Evolutionary conservation across 2,329 filamentous ascomycete genomes (phyloP).

Genomic region (Colletotrichum orchidophilum): DNA sequence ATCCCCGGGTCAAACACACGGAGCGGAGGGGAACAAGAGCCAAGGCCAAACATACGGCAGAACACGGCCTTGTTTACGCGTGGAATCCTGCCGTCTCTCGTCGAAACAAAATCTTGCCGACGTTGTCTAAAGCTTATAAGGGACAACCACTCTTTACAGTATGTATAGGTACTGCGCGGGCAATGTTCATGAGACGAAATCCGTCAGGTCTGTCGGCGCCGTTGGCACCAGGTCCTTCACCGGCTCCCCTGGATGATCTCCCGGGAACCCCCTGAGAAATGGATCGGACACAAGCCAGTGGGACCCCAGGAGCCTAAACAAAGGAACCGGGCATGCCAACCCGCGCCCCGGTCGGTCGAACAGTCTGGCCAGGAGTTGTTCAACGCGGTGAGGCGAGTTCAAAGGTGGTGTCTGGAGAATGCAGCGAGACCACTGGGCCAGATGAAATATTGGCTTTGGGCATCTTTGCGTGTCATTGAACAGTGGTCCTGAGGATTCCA

Average conservation of each 20-base stretch:
- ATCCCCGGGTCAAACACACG: constrained; percentile 2
- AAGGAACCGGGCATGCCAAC: constrained; percentile 29
- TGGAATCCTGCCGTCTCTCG: constrained; percentile 10
- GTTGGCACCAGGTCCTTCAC: constrained; percentile 19
- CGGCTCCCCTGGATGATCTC: constrained; percentile 34
- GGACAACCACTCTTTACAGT: neutral
- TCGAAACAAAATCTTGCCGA: neutral
- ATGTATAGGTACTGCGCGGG: neutral
- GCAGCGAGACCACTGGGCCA: neutral
- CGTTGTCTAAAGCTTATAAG: neutral
- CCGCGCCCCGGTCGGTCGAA: constrained; percentile 19
- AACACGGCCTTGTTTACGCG: neutral
- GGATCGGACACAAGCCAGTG: constrained; percentile 33
- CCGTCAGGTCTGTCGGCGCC: constrained; percentile 8
- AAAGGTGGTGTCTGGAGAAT: neutral
- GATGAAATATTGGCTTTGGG: neutral
- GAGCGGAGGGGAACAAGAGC: constrained; percentile 8
- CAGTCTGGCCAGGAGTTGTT: constrained; percentile 23
- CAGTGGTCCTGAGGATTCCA: neutral
- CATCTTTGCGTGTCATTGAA: neutral
- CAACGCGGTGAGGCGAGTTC: constrained; percentile 3
- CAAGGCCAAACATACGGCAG: neutral
- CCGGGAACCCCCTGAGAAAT: constrained; percentile 31
- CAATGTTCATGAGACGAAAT: constrained; percentile 6
- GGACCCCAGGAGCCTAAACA: constrained; percentile 32